Percentiles rank a stretch among this genome's conserved stretches.
phyloP scores from a whole-genome alignment of 306 rosid genomes.

The Pueraria montana region DNA sequence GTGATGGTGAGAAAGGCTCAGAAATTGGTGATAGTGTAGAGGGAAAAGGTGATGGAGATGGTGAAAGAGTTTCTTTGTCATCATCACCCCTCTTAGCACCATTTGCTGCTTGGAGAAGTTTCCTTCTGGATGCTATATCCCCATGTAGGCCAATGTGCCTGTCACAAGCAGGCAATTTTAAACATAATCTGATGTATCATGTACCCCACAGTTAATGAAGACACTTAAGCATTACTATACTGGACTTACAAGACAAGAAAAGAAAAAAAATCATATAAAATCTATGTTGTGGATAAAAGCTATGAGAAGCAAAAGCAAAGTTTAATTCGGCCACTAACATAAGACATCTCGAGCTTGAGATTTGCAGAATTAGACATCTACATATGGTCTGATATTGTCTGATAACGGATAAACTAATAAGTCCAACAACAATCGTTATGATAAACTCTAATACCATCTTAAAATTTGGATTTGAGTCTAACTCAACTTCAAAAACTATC shows the following conservation, averaged over 20 bases:
- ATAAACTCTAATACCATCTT: too few relatives aligned
- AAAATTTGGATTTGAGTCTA: too few relatives aligned
- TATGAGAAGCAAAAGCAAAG: constrained; percentile 7
- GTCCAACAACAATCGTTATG: too few relatives aligned
- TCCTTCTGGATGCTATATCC: constrained; percentile 49
- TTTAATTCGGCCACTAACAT: background rate
- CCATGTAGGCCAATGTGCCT: constrained; percentile 61
- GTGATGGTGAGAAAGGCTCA: constrained; percentile 31
- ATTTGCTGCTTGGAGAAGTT: constrained; percentile 56
- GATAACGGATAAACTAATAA: too few relatives aligned
- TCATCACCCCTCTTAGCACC: background rate
- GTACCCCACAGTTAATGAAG: background rate
- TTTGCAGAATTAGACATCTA: too few relatives aligned
- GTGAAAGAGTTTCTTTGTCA: constrained; percentile 26
- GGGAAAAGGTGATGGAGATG: constrained; percentile 41
- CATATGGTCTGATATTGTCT: too few relatives aligned
- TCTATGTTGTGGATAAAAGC: background rate
- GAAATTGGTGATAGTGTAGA: constrained; percentile 48
- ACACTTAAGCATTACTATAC: background rate
- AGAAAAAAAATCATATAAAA: background rate
- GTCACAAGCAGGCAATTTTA: constrained; percentile 39
- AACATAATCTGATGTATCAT: constrained; percentile 30
- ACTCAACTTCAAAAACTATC: too few relatives aligned
- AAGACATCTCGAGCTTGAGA: background rate
- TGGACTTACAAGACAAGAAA: constrained; percentile 12